phyloP scores from a whole-genome alignment of 2,329 filamentous ascomycete genomes.

The Cladosporium sp. region DNA sequence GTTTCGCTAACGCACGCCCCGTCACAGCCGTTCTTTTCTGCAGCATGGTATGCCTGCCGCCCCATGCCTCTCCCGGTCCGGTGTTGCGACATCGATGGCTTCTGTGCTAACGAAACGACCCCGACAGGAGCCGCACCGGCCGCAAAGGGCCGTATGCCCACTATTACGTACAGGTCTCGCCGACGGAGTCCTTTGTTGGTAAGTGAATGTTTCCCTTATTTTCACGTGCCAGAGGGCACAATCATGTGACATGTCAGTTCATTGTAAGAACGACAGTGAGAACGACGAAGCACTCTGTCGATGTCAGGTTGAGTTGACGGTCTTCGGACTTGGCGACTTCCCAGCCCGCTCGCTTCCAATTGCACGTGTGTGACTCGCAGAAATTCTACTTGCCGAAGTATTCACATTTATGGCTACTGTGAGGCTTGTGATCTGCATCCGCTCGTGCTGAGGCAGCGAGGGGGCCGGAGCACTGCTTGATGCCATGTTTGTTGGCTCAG shows the following conservation, averaged over 20 bases:
- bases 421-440: too few species aligned
- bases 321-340: too few species aligned
- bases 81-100: conserved; percentile 3
- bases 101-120: conserved; percentile 8
- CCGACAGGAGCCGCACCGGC: conserved; percentile 66
- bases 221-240: neutral
- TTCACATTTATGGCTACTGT: too few species aligned
- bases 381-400: too few species aligned
- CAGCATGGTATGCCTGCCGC: conserved; percentile 59
- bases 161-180: conserved; percentile 83
- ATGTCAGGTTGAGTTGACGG: too few species aligned
- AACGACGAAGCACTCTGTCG: neutral
- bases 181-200: conserved; percentile 68
- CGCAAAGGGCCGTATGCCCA: conserved; percentile 82
- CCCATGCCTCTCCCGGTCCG: neutral
- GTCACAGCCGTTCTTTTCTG: conserved; percentile 70
- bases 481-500: too few species aligned
- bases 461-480: too few species aligned
- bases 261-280: neutral
- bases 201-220: conserved; percentile 33
- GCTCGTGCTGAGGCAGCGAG: too few species aligned
- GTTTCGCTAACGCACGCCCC: conserved; percentile 17
- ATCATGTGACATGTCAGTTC: neutral
- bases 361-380: too few species aligned
- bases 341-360: too few species aligned